Evolutionary conservation across 768 basidiomycete species (phyloP), one percentile per base, ranked within the genome.

Genomic region (Kwoniella mangroviensis): DNA sequence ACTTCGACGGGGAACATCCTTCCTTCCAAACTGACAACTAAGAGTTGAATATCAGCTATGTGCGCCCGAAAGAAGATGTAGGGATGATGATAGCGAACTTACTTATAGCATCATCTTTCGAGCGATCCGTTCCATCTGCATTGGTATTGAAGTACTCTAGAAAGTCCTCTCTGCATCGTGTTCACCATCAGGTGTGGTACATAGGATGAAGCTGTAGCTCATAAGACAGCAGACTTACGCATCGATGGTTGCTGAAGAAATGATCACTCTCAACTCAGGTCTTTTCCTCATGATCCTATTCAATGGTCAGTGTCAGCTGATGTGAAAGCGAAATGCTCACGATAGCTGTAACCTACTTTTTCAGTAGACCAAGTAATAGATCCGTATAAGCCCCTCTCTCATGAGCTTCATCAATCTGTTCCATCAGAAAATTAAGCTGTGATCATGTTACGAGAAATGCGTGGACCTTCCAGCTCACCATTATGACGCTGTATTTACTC

Each of bases 331-430:
- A n/a, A n/a, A n/a, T n/a, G n/a, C n/a, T 24, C 9, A 7, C n/a
- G 19, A 19, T 41, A 66, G 54, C 22, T 12, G 17, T 17, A 1
- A 74, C 86, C 43, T 55, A 95, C 95, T 98, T 98, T 85, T 97
- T 96, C 57, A 99, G 84, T 19, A 98, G 84, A 0, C 96, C 96
- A 1, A 99, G 86, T 1, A 99, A 84, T 11, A 99, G 84, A 81
- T 99, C 97, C 0, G 95, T 98, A 81, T 98, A 96, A n/a, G 93
- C 86, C 77, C 93, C 93, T 42, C 97, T 86, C 80, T 99, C 97
- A 81, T 99, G 97, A 0, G 94, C 97, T 85, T 98, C 97, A 76
- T 99, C 97, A 57, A 99, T 90, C 94, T 96, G 43, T 12, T 3
- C 42, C 11, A 15, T 17, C 7, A 21, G 12, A 63, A n/a, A n/a